Percentiles rank a stretch among this genome's conserved stretches.
phyloP scores from a whole-genome alignment of 257 asterid species.

The Nicotiana obtusifolia region DNA sequence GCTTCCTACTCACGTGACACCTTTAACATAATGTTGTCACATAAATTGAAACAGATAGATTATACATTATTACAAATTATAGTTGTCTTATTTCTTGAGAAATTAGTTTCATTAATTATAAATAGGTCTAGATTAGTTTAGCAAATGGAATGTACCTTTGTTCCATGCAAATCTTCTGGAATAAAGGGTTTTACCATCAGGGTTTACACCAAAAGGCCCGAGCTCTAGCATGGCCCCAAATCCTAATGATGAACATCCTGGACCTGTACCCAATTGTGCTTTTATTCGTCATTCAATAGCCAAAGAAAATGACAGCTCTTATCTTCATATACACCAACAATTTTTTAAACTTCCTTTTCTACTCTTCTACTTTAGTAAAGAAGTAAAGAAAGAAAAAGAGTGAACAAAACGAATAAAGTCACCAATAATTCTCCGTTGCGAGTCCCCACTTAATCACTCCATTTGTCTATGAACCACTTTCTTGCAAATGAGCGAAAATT shows the following conservation, averaged over 20 bases:
- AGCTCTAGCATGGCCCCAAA: constrained; percentile 36
- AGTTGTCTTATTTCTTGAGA: too few species aligned
- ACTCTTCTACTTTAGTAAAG: background rate
- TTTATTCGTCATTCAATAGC: background rate
- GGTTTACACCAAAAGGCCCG: constrained; percentile 39
- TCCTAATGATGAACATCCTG: constrained; percentile 46
- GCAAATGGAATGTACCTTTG: constrained; percentile 16
- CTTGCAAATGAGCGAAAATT: background rate
- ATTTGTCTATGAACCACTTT: background rate
- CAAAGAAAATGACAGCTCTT: background rate
- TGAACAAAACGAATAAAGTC: background rate
- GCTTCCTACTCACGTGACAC: too few species aligned
- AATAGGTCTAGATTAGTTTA: background rate
- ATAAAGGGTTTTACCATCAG: constrained; percentile 37
- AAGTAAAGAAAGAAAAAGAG: background rate
- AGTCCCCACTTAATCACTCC: background rate
- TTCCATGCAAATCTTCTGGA: constrained; percentile 35
- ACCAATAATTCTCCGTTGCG: background rate
- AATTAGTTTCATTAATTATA: background rate
- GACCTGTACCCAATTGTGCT: constrained; percentile 22
- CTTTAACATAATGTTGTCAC: too few species aligned
- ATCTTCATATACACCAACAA: background rate
- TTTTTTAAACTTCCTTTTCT: background rate
- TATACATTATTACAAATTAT: too few species aligned
- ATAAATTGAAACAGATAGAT: too few species aligned